phyloP scores from a whole-genome alignment of 2,329 filamentous ascomycete genomes.

The Furcasterigmium furcatum region DNA sequence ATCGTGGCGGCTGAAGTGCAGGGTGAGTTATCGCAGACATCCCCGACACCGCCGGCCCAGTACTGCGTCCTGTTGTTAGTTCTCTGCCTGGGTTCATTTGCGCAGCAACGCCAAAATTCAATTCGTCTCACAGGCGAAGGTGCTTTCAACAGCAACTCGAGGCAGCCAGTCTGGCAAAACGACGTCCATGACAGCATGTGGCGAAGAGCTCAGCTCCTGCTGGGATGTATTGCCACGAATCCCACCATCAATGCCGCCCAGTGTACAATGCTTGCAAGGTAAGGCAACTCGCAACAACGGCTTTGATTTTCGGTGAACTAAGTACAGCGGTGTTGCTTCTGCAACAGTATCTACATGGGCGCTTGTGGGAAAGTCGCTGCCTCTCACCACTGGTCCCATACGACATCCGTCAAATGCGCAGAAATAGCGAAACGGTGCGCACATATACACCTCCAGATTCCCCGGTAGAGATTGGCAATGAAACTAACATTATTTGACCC shows the following conservation, averaged over 20 bases:
- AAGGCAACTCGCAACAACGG: too few species aligned
- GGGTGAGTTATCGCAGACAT: too few species aligned
- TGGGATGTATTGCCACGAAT: slow-evolving; percentile 14
- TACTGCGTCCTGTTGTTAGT: slow-evolving; percentile 13
- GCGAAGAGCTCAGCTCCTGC: slow-evolving; percentile 17
- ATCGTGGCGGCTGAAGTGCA: neutral
- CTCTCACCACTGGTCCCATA: slow-evolving; percentile 19
- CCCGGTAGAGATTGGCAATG: too few species aligned
- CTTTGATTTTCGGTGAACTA: too few species aligned
- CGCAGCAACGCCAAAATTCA: slow-evolving; percentile 2
- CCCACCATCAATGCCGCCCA: slow-evolving; percentile 18
- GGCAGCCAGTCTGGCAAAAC: too few species aligned
- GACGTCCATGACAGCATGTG: slow-evolving; percentile 12
- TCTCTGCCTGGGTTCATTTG: slow-evolving; percentile 10
- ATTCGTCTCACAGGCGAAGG: too few species aligned
- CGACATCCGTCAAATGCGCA: slow-evolving; percentile 21
- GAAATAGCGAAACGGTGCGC: slow-evolving; percentile 11
- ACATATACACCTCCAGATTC: neutral
- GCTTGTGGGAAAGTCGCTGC: slow-evolving; percentile 17
- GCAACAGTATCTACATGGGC: slow-evolving; percentile 20
- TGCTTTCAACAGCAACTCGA: too few species aligned
- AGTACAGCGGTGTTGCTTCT: too few species aligned
- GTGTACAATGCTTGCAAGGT: slow-evolving; percentile 23
- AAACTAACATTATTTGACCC: neutral
- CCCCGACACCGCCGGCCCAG: neutral